phyloP scores from a whole-genome alignment of 2,329 filamentous ascomycete genomes.

The Periconia sp. region DNA sequence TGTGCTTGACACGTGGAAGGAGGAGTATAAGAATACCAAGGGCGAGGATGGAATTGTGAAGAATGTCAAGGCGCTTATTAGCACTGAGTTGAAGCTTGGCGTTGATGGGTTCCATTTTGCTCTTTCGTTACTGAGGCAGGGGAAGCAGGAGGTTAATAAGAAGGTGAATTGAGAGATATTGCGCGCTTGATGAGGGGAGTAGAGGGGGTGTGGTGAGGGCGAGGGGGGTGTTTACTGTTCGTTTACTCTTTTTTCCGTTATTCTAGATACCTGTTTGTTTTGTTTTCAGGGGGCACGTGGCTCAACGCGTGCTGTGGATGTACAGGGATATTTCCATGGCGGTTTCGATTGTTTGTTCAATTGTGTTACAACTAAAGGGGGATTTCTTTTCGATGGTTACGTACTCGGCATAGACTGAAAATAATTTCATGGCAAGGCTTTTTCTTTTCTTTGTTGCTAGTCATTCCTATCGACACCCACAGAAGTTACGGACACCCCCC shows the following conservation, averaged over 20 bases:
- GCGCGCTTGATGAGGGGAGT: neutral
- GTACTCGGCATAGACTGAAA: neutral
- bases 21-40: conserved; percentile 44
- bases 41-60: conserved; percentile 39
- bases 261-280: neutral
- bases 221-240: neutral
- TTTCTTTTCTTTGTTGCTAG: too few species aligned
- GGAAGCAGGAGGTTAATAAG: conserved; percentile 35
- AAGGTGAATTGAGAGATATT: conserved; percentile 37
- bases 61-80: conserved; percentile 39
- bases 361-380: too few species aligned
- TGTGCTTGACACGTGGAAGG: conserved; percentile 39
- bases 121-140: conserved; percentile 34
- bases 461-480: too few species aligned
- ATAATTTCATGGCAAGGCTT: neutral
- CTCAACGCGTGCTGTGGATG: neutral
- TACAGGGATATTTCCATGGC: too few species aligned
- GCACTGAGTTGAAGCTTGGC: conserved; percentile 43
- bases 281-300: neutral
- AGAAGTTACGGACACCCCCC: too few species aligned
- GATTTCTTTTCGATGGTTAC: too few species aligned
- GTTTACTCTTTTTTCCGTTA: neutral
- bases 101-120: conserved; percentile 36
- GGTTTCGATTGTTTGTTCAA: neutral
- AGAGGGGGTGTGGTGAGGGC: neutral